Base-by-base conservation (phyloP, 495 filamentous ascomycete species). In the Monascus purpureus region DNA sequence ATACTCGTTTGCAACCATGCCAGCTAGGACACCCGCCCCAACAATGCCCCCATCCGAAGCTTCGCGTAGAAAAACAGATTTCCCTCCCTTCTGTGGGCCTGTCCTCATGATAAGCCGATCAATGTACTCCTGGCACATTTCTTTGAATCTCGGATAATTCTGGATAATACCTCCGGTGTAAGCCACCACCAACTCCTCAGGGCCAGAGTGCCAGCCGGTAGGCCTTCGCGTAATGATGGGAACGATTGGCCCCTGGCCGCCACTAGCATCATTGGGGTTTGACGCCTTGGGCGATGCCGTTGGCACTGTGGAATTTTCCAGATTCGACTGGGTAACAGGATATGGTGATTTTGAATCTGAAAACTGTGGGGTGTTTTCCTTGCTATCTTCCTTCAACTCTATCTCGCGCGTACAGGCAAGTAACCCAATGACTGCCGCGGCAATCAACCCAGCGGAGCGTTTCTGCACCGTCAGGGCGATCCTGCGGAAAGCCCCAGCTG, bases 151-250 rank as follows among this genome's bases (percentile, higher is more conserved):
- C 12, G 80, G 80, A 41, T 84, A 85, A 41, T 80, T 68, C 18
- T 76, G 72, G 30, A 85, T 85, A 38, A 79, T 82, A 13, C 80
- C 79, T 6, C 81, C 81, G 0, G 81, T 83, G 40, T 80, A 85
- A 4, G 80, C 80, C 8, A 87, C 74, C 4, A 79, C 72, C 28
- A 87, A 51, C 41, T 82, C 75, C 25, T 79, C 63, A 3, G 62
- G 62, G 7, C 60, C 59, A 4, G 57, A 63, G 31, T 65, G 55
- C 60, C 59, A 64, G 32, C 61, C 58, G 0, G 45, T 40, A 9
- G 55, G 52, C 6, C 57, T 47, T 9, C 49, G 49, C 1, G 47
- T 49, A 1, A 65, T 35, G 11, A 65, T 57, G 8, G 61, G 61
- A n/a, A 65, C 61, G 25, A 65, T 56, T n/a, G 54, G 59, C 1